These are phyloP conservation scores for Coniella vitis DNA, from an alignment of 2,329 filamentous ascomycete genomes.

Conservation along the genomic window DNA sequence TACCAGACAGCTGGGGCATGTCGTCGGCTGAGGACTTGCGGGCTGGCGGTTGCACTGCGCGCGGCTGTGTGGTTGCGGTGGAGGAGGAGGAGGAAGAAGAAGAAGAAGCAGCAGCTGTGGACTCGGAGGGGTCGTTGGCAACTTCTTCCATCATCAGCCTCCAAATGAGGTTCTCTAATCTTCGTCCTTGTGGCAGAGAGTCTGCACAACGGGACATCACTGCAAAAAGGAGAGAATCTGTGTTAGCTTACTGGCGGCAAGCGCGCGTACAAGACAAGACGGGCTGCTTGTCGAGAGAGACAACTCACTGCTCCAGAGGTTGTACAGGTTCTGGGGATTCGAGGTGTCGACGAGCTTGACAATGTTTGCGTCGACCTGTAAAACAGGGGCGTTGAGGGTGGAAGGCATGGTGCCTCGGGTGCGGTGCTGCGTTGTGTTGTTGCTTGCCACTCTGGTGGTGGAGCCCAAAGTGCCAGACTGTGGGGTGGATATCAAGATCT, in stretches of 20 bases:
- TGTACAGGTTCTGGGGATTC: slow-evolving; percentile 88
- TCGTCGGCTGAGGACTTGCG: slow-evolving; percentile 36
- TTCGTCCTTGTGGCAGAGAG: slow-evolving; percentile 84
- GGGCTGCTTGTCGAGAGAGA: slow-evolving; percentile 7
- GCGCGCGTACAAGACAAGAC: slow-evolving; percentile 6
- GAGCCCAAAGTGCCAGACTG: slow-evolving; percentile 23
- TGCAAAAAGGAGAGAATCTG: slow-evolving; percentile 28
- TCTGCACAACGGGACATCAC: slow-evolving; percentile 94
- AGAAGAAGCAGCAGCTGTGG: slow-evolving; percentile 34
- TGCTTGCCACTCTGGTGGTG: slow-evolving; percentile 29
- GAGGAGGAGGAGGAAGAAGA: slow-evolving; percentile 32
- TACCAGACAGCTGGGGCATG: slow-evolving; percentile 68
- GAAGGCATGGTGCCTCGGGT: slow-evolving; percentile 62
- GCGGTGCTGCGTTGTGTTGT: too few species aligned
- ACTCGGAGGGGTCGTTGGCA: slow-evolving; percentile 18
- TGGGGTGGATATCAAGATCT: slow-evolving; percentile 12
- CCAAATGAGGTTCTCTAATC: slow-evolving; percentile 95
- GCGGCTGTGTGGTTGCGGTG: slow-evolving; percentile 37
- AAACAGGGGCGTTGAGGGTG: slow-evolving; percentile 73
- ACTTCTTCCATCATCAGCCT: slow-evolving; percentile 85
- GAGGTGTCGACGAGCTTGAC: slow-evolving; percentile 93
- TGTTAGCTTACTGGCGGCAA: not conserved
- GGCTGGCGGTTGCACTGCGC: slow-evolving; percentile 34
- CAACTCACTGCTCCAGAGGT: slow-evolving; percentile 89
- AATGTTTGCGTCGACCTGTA: slow-evolving; percentile 84